These are phyloP conservation scores for Pseudogymnoascus sp. DNA, from an alignment of 2,329 filamentous ascomycete species.

Conservation along the genomic window DNA sequence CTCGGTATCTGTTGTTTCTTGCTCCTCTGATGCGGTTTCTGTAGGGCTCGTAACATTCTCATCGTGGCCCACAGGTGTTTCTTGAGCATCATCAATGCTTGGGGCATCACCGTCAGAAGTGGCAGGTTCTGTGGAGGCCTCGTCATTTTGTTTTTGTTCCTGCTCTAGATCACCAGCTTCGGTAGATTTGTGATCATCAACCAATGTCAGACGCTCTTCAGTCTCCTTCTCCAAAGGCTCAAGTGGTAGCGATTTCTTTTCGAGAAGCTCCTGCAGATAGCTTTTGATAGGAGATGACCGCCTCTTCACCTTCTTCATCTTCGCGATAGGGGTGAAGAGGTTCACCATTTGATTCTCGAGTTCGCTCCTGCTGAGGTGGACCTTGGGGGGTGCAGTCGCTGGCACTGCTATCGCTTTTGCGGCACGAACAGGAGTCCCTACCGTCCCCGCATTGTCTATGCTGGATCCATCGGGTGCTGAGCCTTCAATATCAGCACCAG, in stretches of 20 bases:
- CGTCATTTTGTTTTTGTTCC: neutral
- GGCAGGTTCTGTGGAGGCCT: neutral
- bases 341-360: constrained; percentile 4
- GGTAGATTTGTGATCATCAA: neutral
- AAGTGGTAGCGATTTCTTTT: constrained; percentile 1
- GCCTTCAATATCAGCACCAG: neutral
- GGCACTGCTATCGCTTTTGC: neutral
- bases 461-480: neutral
- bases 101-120: neutral
- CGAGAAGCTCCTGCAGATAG: constrained; percentile 9
- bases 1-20: neutral
- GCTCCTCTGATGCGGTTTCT: neutral
- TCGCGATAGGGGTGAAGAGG: constrained; percentile 8
- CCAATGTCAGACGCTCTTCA: neutral
- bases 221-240: constrained; percentile 4
- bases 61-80: neutral
- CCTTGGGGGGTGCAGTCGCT: constrained; percentile 1
- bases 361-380: constrained; percentile 6
- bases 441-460: neutral
- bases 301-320: constrained; percentile 10
- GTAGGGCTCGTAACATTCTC: neutral
- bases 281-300: constrained; percentile 12
- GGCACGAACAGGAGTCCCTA: constrained; percentile 3
- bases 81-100: neutral
- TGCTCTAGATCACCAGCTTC: neutral